Base-by-base conservation (phyloP, 2,329 filamentous ascomycete genomes). In the Aureobasidium sp. region DNA sequence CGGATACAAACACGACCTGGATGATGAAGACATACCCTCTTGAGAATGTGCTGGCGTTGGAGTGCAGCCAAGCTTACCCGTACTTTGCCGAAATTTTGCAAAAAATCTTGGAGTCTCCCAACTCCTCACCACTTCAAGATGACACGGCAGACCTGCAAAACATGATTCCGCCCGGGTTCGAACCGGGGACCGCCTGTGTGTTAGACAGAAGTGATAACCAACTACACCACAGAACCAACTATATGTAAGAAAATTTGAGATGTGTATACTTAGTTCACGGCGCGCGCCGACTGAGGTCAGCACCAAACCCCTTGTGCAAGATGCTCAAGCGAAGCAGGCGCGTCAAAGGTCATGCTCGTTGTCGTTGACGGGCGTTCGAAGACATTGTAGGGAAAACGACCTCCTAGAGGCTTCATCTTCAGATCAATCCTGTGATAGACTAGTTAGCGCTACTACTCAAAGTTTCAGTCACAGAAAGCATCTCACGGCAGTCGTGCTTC, bases 201-300 rank as follows among this genome's bases (percentile, higher is more conserved):
- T 44, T 44, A 44, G 40, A 44, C 40, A 44, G 40, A 44, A 44
- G 40, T 44, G 40, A 44, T 44, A 44, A 44, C 49, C 49, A 53
- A 53, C 33, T 53, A 53, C 49, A 53, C 49, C 49, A 53, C 49
- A 53, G 49, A 53, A 53, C 49, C 49, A 50, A 22, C 19, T 53
- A 17, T 14, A 40, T 52, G 29, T 24, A n/a, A n/a, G n/a, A n/a
- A n/a, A n/a, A n/a, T n/a, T n/a, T n/a, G n/a, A n/a, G n/a, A n/a
- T n/a, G n/a, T n/a, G n/a, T n/a, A n/a, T n/a, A n/a, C n/a, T n/a
- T n/a, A n/a, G n/a, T n/a, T n/a, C n/a, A n/a, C n/a, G n/a, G n/a
- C n/a, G n/a, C n/a, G n/a, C n/a, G n/a, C n/a, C n/a, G n/a, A n/a
- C n/a, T n/a, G n/a, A n/a, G n/a, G n/a, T n/a, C n/a, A n/a, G n/a